Evolutionary conservation across 176 grass and related monocot genomes (phyloP), one percentile per base, ranked within the genome.

Genomic region (Rhipidocladum racemiflorum): DNA sequence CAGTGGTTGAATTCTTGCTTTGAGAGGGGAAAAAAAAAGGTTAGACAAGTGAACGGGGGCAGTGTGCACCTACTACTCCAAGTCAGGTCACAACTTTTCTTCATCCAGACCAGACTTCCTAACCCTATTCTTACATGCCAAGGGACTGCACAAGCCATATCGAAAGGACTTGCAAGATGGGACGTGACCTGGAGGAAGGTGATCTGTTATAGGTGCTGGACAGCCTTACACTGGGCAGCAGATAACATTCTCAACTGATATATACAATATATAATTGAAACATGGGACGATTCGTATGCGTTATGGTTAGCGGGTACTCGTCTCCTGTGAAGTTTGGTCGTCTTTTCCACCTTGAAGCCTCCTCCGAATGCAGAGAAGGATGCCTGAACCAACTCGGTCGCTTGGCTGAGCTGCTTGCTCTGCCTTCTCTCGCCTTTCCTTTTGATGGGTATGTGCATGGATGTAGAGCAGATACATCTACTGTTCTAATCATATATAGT

Each of bases 361-460:
- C 85, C 63, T 89, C 61, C 70, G 68, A 16, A 85, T 17, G 32
- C 60, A 82, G 85, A 90, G 53, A 79, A 38, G 60, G 88, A 93
- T 76, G 61, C 45, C 65, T 80, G 82, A 93, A 43, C 88, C 67
- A 85, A 88, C 78, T 16, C 42, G 64, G 25, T 44, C 46, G 66
- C 68, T 88, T 61, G 40, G 62, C 1, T 59, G 23, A 70, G 53
- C 46, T 32, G 36, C 76, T 63, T 45, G 7, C 76, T 68, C 14
- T 50, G 13, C 61, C 28, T 38, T 18, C 10, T 61, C 61, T 18
- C 46, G 7, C 2, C 16, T 65, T 73, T 34, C 65, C 46, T 20
- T 71, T 25, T 35, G 50, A 53, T 32, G 32, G 42, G 57, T 27
- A 35, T 9, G 9, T 70, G 53, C 62, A 82, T 62, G 78, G 30